Evolutionary conservation across 345 rosid species (phyloP), one percentile per base, ranked within the genome.

Genomic region (Brassica carinata): DNA sequence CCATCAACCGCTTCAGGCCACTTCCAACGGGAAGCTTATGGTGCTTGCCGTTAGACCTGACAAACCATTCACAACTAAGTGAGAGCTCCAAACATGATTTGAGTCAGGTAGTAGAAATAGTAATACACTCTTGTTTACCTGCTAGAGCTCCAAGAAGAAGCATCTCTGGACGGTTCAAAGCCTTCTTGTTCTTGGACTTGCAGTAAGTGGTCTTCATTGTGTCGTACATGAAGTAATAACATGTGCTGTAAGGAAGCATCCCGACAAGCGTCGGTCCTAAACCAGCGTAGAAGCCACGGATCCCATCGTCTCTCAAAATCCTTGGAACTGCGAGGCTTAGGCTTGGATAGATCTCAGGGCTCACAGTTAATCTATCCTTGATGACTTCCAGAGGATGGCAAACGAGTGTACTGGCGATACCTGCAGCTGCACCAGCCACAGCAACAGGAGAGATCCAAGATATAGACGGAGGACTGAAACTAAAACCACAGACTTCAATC

Each of bases 311-410:
- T 78, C 82, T 90, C 59, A 90, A 82, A 61, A 96, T 94, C 82
- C 88, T 96, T 63, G 90, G 85, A 38, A 96, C 30, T 55, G 99
- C 97, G 71, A 92, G 83, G 78, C 84, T 87, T 66, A 96, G 75
- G 79, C 68, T 87, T 70, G 99, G 99, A 83, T 96, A 96, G 8
- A 94, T 33, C 34, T 96, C 97, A 64, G 87, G 97, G 79, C 93
- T 90, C 45, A 96, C 91, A 26, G 99, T 96, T 85, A 94, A 79
- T 71, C 99, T 89, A 86, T 96, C 99, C 99, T 96, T 96, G 80
- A 96, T 83, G 78, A 96, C 99, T 89, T 96, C 99, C 27, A 94
- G 97, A 74, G 99, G 98, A 85, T 96, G 98, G 78, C 99, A 96
- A 9, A 81, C 97, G 73, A 96, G 97, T 1, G 98, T 94, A 83